phyloP scores from a whole-genome alignment of 108 stramenopile genomes.

The Nitzschia sp. region DNA sequence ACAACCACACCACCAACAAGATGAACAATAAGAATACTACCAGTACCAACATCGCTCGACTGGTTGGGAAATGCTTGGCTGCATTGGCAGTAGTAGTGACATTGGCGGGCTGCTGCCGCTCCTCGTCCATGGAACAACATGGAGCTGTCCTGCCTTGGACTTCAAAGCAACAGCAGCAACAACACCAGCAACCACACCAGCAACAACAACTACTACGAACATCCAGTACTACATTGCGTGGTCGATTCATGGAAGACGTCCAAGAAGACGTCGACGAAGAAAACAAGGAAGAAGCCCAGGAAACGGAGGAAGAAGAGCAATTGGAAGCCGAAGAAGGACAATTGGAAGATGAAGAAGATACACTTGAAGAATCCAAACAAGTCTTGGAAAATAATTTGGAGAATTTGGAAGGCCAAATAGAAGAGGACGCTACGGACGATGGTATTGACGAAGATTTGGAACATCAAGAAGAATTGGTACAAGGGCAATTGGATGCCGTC shows the following conservation, averaged over 20 bases:
- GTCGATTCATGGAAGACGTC: not conserved
- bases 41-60: too few relatives aligned
- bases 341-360: conserved; percentile 8
- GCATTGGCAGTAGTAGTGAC: too few relatives aligned
- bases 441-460: not conserved
- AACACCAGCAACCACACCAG: not conserved
- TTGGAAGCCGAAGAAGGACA: conserved; percentile 10
- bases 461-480: conserved; percentile 10
- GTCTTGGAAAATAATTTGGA: not conserved
- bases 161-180: not conserved
- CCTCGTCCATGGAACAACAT: too few relatives aligned
- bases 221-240: not conserved
- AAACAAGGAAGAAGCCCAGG: not conserved
- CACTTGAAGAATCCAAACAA: conserved; percentile 3
- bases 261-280: not conserved
- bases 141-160: too few relatives aligned
- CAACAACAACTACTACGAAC: not conserved
- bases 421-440: not conserved
- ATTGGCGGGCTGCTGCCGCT: too few relatives aligned
- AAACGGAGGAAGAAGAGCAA: conserved; percentile 7
- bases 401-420: conserved; percentile 5
- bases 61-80: too few relatives aligned
- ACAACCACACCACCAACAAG: too few relatives aligned
- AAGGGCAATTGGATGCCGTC: conserved; percentile 6
- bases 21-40: too few relatives aligned